A percentile compares a stretch with the other conserved stretches of the same genome.
phyloP scores from a whole-genome alignment of 2,329 filamentous ascomycete genomes.

The Xylaria sp. region DNA sequence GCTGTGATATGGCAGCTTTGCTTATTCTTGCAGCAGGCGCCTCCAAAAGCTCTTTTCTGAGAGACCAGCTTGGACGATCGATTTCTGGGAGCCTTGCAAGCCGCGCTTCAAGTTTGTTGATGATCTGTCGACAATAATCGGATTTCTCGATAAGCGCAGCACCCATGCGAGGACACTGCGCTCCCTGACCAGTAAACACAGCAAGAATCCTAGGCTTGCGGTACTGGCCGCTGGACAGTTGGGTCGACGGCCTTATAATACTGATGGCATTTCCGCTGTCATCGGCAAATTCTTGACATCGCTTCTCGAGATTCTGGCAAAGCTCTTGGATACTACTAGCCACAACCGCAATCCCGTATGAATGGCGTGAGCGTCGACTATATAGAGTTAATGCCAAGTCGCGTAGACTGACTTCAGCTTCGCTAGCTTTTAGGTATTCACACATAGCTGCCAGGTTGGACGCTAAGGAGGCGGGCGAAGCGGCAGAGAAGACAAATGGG shows the following conservation, averaged over 20 bases:
- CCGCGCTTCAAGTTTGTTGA: conserved; percentile 38
- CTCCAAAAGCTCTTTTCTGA: conserved; percentile 38
- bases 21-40: conserved; percentile 42
- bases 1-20: conserved; percentile 44
- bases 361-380: conserved; percentile 15
- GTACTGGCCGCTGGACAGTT: conserved; percentile 3
- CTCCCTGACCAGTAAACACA: conserved; percentile 44
- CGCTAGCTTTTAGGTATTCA: background rate
- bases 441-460: background rate
- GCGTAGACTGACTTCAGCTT: background rate
- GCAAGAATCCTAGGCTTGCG: conserved; percentile 32
- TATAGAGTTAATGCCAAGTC: conserved; percentile 26
- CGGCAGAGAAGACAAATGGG: conserved; percentile 30
- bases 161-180: conserved; percentile 45
- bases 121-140: conserved; percentile 3
- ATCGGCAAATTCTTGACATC: conserved; percentile 35
- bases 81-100: conserved; percentile 37
- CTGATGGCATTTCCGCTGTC: conserved; percentile 14
- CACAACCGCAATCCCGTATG: conserved; percentile 45
- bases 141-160: conserved; percentile 33
- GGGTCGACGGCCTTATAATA: conserved; percentile 6
- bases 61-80: conserved; percentile 44
- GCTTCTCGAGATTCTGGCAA: background rate
- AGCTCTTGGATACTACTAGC: conserved; percentile 32
- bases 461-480: background rate